Base-by-base conservation (phyloP, 176 grass and related monocot genomes). In the bread wheat (Triticum aestivum) region DNA sequence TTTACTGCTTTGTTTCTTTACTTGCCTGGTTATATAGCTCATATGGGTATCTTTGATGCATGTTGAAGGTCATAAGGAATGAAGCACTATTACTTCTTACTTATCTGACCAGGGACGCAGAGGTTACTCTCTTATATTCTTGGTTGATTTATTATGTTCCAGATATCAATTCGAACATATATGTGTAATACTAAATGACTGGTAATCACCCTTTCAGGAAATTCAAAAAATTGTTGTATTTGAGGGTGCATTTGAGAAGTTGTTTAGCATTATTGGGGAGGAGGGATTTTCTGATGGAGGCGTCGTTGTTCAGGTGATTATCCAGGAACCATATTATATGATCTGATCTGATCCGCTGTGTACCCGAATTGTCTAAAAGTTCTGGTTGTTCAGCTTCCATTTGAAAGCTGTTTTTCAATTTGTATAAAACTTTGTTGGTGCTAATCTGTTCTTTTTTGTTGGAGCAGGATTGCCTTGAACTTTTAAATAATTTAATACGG, bases 161-260 rank as follows among this genome's bases (percentile, higher is more conserved):
- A 18, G 44, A 70, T 51, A 37, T 45, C 74, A 45, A 69, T 8
- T 51, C 5, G 47, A 21, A 20, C 34, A 0, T 82, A 14, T 8
- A 62, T 64, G 64, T 76, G 8, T 74, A 34, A 35, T 63, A 83
- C 49, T 54, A 65, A 76, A 54, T 42, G 30, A 18, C 5, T 84
- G 30, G 79, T 42, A 66, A 64, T 78, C 3, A 69, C 67, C 52
- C 86, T 59, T 92, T 82, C 80, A 99, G 97, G 97, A 99, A 89
- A 99, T 99, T 90, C 94, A 99, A 99, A 99, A 99, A 92, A 96
- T 99, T 87, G 82, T 96, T 32, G 97, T 94, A 81, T 99, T 99
- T 83, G 97, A 99, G 83, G 97, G 97, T 91, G 97, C 72, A 72
- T 99, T 96, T 87, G 97, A 99, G 82, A 99, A 99, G 77, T 91